These are phyloP conservation scores for Candida pseudoviswanathii DNA, from an alignment of 1,139 yeast genomes.

Conservation along the genomic window DNA sequence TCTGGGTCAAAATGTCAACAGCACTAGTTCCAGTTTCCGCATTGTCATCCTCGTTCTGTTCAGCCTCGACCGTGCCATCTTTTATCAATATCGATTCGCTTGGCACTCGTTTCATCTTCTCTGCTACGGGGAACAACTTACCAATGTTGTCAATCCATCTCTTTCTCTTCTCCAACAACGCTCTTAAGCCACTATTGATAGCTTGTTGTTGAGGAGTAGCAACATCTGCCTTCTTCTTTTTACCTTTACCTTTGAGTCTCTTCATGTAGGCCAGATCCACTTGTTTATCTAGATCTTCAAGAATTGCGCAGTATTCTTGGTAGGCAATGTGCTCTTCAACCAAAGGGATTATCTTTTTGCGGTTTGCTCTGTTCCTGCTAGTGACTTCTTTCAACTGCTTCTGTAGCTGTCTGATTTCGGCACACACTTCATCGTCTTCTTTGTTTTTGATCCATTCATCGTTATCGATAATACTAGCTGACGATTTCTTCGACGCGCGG, in stretches of 20 bases:
- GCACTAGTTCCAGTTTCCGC: conserved; percentile 16
- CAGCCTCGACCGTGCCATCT: conserved; percentile 46
- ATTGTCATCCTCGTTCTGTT: conserved; percentile 44
- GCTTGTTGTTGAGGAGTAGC: conserved; percentile 49
- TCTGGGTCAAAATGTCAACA: conserved; percentile 19
- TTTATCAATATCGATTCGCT: conserved; percentile 50
- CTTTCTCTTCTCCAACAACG: conserved; percentile 78
- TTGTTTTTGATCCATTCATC: conserved; percentile 78
- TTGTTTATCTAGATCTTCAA: conserved; percentile 94
- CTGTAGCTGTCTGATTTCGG: conserved; percentile 78
- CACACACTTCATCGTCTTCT: conserved; percentile 94
- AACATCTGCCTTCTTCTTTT: conserved; percentile 65
- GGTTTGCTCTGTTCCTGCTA: conserved; percentile 65
- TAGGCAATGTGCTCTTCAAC: conserved; percentile 93
- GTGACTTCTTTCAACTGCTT: conserved; percentile 64
- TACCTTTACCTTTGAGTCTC: conserved; percentile 79
- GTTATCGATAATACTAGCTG: conserved; percentile 51
- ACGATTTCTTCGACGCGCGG: conserved; percentile 20
- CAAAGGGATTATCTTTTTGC: conserved; percentile 65
- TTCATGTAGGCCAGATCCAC: conserved; percentile 93
- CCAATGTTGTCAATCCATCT: conserved; percentile 93
- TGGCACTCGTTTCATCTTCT: conserved; percentile 78
- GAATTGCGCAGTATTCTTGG: conserved; percentile 87
- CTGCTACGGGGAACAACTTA: conserved; percentile 69
- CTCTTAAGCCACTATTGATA: conserved; percentile 75